Percentiles rank a stretch among this genome's conserved stretches.
Conservation (phyloP, 2,329 filamentous ascomycete species). For the Fusarium humuli region DNA sequence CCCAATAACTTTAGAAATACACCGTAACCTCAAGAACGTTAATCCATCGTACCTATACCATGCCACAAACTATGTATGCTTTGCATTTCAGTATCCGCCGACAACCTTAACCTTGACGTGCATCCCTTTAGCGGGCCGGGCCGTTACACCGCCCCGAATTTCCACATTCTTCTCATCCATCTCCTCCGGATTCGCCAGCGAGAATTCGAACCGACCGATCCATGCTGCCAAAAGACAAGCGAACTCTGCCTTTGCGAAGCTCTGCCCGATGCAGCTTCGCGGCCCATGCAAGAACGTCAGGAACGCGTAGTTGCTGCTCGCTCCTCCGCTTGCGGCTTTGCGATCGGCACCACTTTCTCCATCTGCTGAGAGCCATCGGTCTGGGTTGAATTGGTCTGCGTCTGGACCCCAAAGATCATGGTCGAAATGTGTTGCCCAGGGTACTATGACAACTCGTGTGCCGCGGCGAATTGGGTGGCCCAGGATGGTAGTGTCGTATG, state of each 20-base stretch:
- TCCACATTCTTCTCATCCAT: conserved; percentile 74
- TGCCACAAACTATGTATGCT: background rate
- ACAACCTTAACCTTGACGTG: conserved; percentile 73
- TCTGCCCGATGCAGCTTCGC: conserved; percentile 83
- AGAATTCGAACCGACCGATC: conserved; percentile 79
- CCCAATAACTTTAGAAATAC: background rate
- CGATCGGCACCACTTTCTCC: conserved; percentile 52
- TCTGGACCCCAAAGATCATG: conserved; percentile 79
- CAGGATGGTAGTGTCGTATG: conserved; percentile 72
- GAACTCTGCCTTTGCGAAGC: conserved; percentile 86
- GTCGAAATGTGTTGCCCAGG: conserved; percentile 77
- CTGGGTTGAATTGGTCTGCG: conserved; percentile 80
- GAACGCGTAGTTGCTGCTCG: conserved; percentile 79
- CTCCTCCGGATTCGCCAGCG: conserved; percentile 67
- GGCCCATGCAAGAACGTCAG: conserved; percentile 90
- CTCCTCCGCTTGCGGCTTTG: conserved; percentile 73
- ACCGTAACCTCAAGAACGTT: background rate
- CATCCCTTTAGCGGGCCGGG: conserved; percentile 78
- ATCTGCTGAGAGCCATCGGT: conserved; percentile 74
- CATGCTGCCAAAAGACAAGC: conserved; percentile 82
- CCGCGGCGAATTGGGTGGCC: conserved; percentile 75
- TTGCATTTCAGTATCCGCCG: conserved; percentile 65
- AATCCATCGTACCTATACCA: background rate
- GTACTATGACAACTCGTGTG: conserved; percentile 74
- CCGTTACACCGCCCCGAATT: conserved; percentile 77